Base-by-base conservation (phyloP, 2,329 filamentous ascomycete genomes). In the Botrytis cinerea region DNA sequence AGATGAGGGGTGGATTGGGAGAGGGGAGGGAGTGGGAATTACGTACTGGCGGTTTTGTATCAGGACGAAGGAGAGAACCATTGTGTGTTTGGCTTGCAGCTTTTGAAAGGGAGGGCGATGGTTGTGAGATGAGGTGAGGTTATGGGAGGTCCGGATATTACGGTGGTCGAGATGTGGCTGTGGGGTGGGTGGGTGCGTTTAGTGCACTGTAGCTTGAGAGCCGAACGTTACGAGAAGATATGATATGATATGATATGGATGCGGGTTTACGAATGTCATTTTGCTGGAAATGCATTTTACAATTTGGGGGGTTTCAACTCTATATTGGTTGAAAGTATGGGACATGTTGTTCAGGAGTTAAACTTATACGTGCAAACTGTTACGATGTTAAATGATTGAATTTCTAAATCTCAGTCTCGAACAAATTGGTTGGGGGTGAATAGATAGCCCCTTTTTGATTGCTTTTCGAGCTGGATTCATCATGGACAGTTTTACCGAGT, bases 41-140 rank as follows among this genome's bases (percentile, higher is more conserved):
- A 18, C 85, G 63, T 83, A 95, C 93, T 97, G 94, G 78, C 93
- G 90, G 82, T 97, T 97, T 81, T 97, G 93, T 73, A 97, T 95
- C 76, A 97, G 86, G 77, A 97, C 95, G 81, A 97, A 97, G 71
- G 93, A 97, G 79, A 97, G 89, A 82, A 96, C 80, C 80, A 82
- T 81, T 62, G 74, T 80, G 73, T 57, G 28, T 40, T n/a, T 51
- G 59, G 40, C 22, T 35, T 45, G 38, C 38, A 46, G 38, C n/a
- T 10, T 10, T 45, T 35, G 67, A 46, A 46, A 25, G 38, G 51
- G 67, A 70, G 28, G 57, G 14, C 32, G 40, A n/a, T 61, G 59
- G 7, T 61, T 10, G 10, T 35, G 67, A 59, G 35, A 12, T 70
- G 51, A 70, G 35, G 20, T 70, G 51, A 70, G 38, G 67, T 32